Conservation (phyloP, 108 stramenopile species). For the Mediolabrus comicus region DNA sequence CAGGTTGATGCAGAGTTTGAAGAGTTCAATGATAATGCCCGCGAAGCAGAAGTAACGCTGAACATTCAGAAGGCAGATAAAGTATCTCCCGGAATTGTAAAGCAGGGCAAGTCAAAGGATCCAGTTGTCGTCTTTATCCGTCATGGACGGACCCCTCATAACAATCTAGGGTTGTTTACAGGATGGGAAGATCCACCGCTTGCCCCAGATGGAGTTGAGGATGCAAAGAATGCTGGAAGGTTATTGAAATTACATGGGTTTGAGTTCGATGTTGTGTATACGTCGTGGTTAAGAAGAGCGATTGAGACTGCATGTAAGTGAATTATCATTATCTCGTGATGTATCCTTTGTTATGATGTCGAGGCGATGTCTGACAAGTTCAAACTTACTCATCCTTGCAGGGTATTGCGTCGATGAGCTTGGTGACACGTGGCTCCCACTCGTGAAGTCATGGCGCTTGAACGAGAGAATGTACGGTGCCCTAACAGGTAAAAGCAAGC, state of each 20-base stretch:
- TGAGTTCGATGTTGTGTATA: constrained; percentile 89
- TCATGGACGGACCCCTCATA: constrained; percentile 73
- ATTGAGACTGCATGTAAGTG: constrained; percentile 61
- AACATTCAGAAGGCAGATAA: constrained; percentile 33
- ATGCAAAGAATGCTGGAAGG: constrained; percentile 62
- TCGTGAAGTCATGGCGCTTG: constrained; percentile 67
- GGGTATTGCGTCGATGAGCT: constrained; percentile 64
- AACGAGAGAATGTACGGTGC: constrained; percentile 81
- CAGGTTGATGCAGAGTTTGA: constrained; percentile 39
- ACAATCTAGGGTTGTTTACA: constrained; percentile 73
- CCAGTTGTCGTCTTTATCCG: constrained; percentile 70
- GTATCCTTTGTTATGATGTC: neutral
- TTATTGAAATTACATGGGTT: constrained; percentile 60
- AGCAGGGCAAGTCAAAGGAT: constrained; percentile 42
- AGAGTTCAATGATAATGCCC: constrained; percentile 27
- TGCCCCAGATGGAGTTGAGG: constrained; percentile 57
- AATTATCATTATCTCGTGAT: neutral
- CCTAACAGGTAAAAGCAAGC: constrained; percentile 82
- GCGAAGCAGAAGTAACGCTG: constrained; percentile 18
- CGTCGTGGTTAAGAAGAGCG: constrained; percentile 76
- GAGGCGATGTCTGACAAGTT: neutral
- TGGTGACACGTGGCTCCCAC: constrained; percentile 69
- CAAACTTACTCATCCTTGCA: neutral
- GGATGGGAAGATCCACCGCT: constrained; percentile 74
- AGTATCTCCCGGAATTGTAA: constrained; percentile 26